phyloP scores from a whole-genome alignment of 768 basidiomycete genomes.

The Boletus rubescentipes region DNA sequence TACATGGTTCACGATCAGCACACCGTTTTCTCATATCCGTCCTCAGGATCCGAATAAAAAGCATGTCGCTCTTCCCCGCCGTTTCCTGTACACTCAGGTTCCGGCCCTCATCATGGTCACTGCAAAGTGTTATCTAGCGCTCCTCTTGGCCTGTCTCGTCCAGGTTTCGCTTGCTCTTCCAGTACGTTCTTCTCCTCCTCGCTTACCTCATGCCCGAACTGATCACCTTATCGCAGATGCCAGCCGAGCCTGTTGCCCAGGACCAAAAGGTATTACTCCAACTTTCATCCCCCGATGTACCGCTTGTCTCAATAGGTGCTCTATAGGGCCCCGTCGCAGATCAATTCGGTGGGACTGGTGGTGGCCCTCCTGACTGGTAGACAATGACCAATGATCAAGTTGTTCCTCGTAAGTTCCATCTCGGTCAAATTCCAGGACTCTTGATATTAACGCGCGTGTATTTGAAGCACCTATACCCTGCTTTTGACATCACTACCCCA shows the following conservation, averaged over 20 bases:
- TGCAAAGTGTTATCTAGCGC: constrained; percentile 18
- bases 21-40: constrained; percentile 24
- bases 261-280: constrained; percentile 10
- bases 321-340: constrained; percentile 20
- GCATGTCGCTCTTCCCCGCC: constrained; percentile 7
- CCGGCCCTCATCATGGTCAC: constrained; percentile 17
- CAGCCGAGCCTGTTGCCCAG: constrained; percentile 7
- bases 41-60: constrained; percentile 22
- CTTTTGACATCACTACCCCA: neutral
- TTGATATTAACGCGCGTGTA: constrained; percentile 5
- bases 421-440: neutral
- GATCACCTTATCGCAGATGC: constrained; percentile 10
- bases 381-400: neutral
- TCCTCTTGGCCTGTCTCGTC: constrained; percentile 21
- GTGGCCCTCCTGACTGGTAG: constrained; percentile 30
- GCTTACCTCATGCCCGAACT: neutral
- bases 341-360: constrained; percentile 19
- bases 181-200: constrained; percentile 5
- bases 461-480: constrained; percentile 1
- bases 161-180: constrained; percentile 26
- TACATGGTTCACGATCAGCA: constrained; percentile 21
- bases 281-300: neutral
- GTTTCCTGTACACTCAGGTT: neutral
- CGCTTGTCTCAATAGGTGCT: neutral
- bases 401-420: constrained; percentile 12